Percentiles rank a stretch among this genome's conserved stretches.
phyloP scores from a whole-genome alignment of 2,329 filamentous ascomycete species.

The Laburnicola sp. region DNA sequence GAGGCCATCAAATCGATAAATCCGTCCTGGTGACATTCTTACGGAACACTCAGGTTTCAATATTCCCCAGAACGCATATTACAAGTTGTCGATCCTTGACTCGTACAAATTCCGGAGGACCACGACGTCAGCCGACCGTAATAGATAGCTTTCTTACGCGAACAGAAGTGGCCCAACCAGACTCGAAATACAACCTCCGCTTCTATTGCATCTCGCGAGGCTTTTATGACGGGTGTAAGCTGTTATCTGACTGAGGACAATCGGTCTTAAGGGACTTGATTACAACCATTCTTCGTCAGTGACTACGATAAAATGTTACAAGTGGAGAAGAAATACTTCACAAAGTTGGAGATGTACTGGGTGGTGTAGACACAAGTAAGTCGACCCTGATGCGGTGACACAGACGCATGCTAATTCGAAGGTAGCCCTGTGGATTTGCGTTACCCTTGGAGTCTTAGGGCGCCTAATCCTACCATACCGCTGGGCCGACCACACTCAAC shows the following conservation, averaged over 20 bases:
- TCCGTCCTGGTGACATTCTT: conserved; percentile 36
- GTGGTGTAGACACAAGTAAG: conserved; percentile 42
- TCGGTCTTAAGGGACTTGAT: conserved; percentile 41
- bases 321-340: conserved; percentile 39
- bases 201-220: conserved; percentile 38
- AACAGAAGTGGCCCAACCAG: conserved; percentile 29
- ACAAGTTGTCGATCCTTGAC: conserved; percentile 36
- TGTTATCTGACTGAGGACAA: conserved; percentile 45
- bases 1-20: conserved; percentile 32
- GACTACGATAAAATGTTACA: conserved; percentile 34
- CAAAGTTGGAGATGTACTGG: conserved; percentile 44
- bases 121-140: no score
- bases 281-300: conserved; percentile 40
- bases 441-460: conserved; percentile 27
- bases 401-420: background rate
- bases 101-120: conserved; percentile 35
- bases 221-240: conserved; percentile 39
- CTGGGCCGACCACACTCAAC: conserved; percentile 20
- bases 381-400: conserved; percentile 1
- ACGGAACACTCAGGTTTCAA: conserved; percentile 36
- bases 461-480: conserved; percentile 27
- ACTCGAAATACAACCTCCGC: conserved; percentile 37
- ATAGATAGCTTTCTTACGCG: no score
- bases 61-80: conserved; percentile 37
- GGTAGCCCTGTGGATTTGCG: conserved; percentile 36